Evolutionary conservation across 352 stramenopile species (phyloP).

Genomic region (Phytopythium mirpurense): DNA sequence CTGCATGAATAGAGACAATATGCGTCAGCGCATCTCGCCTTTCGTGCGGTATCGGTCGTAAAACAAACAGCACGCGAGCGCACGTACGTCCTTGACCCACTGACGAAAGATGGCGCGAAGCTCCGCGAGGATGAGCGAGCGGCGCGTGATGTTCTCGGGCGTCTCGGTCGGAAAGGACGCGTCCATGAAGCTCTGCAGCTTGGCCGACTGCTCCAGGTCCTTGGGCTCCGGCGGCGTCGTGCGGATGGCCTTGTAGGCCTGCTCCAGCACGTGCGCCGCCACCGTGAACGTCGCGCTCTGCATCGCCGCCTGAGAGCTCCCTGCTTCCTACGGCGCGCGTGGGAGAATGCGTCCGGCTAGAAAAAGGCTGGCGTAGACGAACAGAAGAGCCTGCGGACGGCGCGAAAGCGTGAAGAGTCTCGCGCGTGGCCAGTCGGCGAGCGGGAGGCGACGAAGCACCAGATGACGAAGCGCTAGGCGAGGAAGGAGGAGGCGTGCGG

Average conservation of each 20-base stretch:
- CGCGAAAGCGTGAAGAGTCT: too few species aligned
- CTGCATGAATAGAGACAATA: background rate
- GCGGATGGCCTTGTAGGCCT: conserved; percentile 88
- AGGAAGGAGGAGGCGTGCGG: too few species aligned
- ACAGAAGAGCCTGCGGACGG: too few species aligned
- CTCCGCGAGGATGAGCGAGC: conserved; percentile 81
- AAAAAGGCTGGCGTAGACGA: too few species aligned
- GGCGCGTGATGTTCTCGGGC: conserved; percentile 76
- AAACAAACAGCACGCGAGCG: background rate
- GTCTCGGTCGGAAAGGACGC: conserved; percentile 72
- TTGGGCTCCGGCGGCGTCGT: conserved; percentile 78
- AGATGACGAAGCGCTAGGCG: too few species aligned
- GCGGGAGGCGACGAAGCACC: too few species aligned
- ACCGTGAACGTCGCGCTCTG: conserved; percentile 68
- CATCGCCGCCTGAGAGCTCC: too few species aligned
- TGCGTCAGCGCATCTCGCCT: too few species aligned
- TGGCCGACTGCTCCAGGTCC: conserved; percentile 77
- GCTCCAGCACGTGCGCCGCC: conserved; percentile 71
- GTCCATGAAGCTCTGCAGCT: conserved; percentile 83
- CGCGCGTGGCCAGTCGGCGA: too few species aligned
- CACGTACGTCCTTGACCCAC: conserved; percentile 69
- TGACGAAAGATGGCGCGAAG: conserved; percentile 78
- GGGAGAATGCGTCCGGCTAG: too few species aligned
- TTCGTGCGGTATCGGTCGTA: too few species aligned
- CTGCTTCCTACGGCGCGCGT: too few species aligned